A percentile compares a stretch with the other conserved stretches of the same genome.
Conservation (phyloP, 306 rosid species). For the Arachis stenosperma region DNA sequence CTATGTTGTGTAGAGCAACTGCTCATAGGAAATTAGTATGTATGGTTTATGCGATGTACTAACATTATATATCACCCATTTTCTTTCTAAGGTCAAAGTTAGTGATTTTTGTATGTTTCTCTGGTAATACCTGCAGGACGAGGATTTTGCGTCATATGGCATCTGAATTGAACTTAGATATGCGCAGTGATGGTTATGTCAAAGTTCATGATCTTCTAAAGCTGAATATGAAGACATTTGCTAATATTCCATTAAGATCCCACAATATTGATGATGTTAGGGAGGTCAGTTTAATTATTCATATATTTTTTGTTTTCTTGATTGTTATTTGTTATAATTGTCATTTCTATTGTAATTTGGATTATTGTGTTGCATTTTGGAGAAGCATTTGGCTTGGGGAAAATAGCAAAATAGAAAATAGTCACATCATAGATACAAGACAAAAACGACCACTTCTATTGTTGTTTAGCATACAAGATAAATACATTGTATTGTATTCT, state of each 20-base stretch:
- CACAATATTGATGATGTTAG: slow-evolving; percentile 82
- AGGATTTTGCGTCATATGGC: slow-evolving; percentile 91
- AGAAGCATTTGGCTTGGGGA: slow-evolving; percentile 7
- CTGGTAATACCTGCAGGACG: slow-evolving; percentile 56
- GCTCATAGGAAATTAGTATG: background rate
- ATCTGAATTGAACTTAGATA: slow-evolving; percentile 71
- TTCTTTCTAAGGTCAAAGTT: background rate
- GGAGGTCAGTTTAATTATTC: slow-evolving; percentile 63
- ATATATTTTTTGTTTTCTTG: background rate
- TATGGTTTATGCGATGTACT: background rate
- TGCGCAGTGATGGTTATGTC: slow-evolving; percentile 82
- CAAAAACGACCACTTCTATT: background rate
- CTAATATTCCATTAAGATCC: slow-evolving; percentile 69
- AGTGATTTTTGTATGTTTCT: background rate
- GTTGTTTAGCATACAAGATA: slow-evolving; percentile 5
- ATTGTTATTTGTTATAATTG: background rate
- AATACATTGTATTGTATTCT: slow-evolving; percentile 2
- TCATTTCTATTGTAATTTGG: slow-evolving; percentile 28
- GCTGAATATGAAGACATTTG: slow-evolving; percentile 77
- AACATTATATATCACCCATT: background rate
- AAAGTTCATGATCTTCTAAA: slow-evolving; percentile 75
- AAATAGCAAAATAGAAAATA: slow-evolving; percentile 5
- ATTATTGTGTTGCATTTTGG: slow-evolving; percentile 7
- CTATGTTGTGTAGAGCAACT: slow-evolving; percentile 13
- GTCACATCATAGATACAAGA: slow-evolving; percentile 12